These are phyloP conservation scores for Fusarium anguioides DNA, from an alignment of 2,329 filamentous ascomycete genomes.

Conservation along the genomic window DNA sequence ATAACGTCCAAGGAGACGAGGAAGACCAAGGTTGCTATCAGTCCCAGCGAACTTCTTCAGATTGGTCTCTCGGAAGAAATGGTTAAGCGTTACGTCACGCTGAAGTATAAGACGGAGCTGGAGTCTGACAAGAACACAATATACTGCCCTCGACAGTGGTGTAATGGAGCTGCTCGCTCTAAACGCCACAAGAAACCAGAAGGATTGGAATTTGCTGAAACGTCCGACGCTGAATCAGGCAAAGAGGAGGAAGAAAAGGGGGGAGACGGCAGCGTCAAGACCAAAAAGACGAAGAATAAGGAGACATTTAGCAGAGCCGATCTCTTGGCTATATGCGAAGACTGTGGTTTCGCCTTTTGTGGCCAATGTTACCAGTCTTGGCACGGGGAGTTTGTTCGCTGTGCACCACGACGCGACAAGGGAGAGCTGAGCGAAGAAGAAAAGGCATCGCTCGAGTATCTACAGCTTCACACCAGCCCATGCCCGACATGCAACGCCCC, in stretches of 20 bases:
- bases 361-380: slow-evolving; percentile 76
- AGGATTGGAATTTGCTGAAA: slow-evolving; percentile 70
- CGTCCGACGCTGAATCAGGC: slow-evolving; percentile 64
- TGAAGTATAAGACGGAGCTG: slow-evolving; percentile 92
- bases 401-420: slow-evolving; percentile 72
- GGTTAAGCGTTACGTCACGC: slow-evolving; percentile 85
- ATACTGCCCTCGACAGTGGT: slow-evolving; percentile 93
- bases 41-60: slow-evolving; percentile 84
- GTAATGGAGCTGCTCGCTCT: slow-evolving; percentile 85
- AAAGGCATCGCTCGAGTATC: slow-evolving; percentile 85
- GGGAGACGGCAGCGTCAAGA: slow-evolving; percentile 34
- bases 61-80: slow-evolving; percentile 76
- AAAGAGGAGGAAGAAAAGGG: slow-evolving; percentile 57
- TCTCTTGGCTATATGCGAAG: slow-evolving; percentile 84
- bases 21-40: slow-evolving; percentile 76
- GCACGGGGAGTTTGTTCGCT: slow-evolving; percentile 87
- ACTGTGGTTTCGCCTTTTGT: slow-evolving; percentile 92
- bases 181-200: slow-evolving; percentile 77
- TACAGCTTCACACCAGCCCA: slow-evolving; percentile 82
- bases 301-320: slow-evolving; percentile 63
- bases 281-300: slow-evolving; percentile 38
- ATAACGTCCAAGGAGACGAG: slow-evolving; percentile 50
- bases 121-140: slow-evolving; percentile 92
- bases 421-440: slow-evolving; percentile 85
- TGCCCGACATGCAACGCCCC: slow-evolving; percentile 90